Percentiles rank a stretch among this genome's conserved stretches.
phyloP scores from a whole-genome alignment of 2,329 filamentous ascomycete species.

The Colletotrichum ledebouriae region DNA sequence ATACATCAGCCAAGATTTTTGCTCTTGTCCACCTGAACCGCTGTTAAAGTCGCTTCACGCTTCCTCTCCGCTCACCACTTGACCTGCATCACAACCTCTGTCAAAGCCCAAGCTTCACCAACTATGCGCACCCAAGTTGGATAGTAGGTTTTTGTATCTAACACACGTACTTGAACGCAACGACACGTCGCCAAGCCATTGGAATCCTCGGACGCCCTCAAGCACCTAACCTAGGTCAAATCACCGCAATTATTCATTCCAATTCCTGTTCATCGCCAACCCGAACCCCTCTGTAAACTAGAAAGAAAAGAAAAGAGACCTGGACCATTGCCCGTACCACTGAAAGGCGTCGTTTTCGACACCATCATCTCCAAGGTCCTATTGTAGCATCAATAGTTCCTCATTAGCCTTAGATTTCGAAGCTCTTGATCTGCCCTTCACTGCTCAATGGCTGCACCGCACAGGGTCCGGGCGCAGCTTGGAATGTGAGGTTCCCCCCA shows the following conservation, averaged over 20 bases:
- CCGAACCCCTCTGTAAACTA: constrained; percentile 22
- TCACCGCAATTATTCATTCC: constrained; percentile 38
- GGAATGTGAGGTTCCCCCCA: constrained; percentile 67
- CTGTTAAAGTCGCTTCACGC: not conserved
- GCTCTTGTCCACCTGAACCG: not conserved
- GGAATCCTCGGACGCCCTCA: constrained; percentile 35
- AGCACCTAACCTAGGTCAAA: constrained; percentile 25
- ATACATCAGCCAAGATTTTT: not conserved
- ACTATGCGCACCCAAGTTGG: not conserved
- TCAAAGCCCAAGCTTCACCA: not conserved
- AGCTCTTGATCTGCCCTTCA: constrained; percentile 69
- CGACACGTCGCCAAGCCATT: constrained; percentile 20
- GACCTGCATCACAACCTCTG: too few species aligned
- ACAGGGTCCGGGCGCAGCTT: constrained; percentile 57
- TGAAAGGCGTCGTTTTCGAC: not conserved
- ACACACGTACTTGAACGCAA: constrained; percentile 33
- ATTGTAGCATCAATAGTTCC: not conserved
- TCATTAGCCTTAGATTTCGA: constrained; percentile 60
- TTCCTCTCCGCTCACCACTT: not conserved
- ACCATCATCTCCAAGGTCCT: not conserved
- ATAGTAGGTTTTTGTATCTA: constrained; percentile 17
- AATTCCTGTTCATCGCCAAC: constrained; percentile 33
- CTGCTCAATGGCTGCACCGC: constrained; percentile 68
- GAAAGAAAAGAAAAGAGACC: constrained; percentile 2
- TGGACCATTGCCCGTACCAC: constrained; percentile 7